Conservation (phyloP, 768 basidiomycete genomes). For the Dendrothele bispora region DNA sequence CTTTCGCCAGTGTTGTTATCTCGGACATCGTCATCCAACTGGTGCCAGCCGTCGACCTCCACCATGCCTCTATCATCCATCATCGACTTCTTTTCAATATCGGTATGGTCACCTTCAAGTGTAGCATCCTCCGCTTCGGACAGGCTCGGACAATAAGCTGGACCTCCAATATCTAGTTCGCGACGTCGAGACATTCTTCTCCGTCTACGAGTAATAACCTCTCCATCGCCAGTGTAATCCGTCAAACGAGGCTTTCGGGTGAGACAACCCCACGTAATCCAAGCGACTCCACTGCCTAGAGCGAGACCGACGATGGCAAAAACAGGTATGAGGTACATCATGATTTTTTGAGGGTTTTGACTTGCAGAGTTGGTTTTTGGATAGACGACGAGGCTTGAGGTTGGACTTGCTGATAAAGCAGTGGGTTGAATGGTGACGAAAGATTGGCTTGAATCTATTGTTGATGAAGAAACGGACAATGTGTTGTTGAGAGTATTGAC, state of each 20-base stretch:
- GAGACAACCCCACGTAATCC: constrained; percentile 14
- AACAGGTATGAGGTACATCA: constrained; percentile 14
- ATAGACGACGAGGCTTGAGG: constrained; percentile 7
- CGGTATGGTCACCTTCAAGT: not conserved
- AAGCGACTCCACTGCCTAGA: constrained; percentile 15
- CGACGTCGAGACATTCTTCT: not conserved
- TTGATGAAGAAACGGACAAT: constrained; percentile 5
- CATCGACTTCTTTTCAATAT: not conserved
- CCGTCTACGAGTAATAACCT: not conserved
- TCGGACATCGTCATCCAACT: not conserved
- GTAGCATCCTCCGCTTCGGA: constrained; percentile 2
- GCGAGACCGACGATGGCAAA: constrained; percentile 14
- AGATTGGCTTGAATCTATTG: constrained; percentile 13
- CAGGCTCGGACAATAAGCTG: constrained; percentile 9
- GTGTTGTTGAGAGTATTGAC: constrained; percentile 11
- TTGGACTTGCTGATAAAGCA: constrained; percentile 14
- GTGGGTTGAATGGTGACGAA: constrained; percentile 33
- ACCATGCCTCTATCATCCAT: not conserved
- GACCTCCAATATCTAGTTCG: constrained; percentile 14
- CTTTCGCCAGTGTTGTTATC: not conserved
- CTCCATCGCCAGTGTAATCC: constrained; percentile 1
- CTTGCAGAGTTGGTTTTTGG: constrained; percentile 2
- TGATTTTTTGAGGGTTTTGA: constrained; percentile 5
- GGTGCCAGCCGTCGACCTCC: not conserved
- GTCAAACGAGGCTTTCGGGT: constrained; percentile 12